Conservation (phyloP, 805 yeast species). For the Monosporozyma aerobia region DNA sequence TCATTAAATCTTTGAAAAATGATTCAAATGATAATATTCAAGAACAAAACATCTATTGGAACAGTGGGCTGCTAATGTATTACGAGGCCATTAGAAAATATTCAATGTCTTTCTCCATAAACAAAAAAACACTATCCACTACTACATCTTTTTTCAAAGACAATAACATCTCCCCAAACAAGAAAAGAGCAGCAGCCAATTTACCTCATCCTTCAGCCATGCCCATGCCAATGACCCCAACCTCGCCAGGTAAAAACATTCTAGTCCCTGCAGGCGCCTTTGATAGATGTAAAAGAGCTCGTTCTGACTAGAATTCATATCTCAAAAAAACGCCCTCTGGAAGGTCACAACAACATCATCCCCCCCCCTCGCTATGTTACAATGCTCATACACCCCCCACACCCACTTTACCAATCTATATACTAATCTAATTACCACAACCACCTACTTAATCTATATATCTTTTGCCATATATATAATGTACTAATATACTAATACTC, state of each 20-base stretch:
- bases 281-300: constrained; percentile 8
- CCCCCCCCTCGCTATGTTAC: neutral
- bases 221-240: neutral
- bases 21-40: constrained; percentile 4
- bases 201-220: neutral
- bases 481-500: neutral
- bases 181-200: neutral
- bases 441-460: neutral
- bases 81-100: constrained; percentile 16
- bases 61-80: constrained; percentile 17
- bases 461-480: neutral
- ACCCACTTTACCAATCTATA: neutral
- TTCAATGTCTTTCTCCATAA: constrained; percentile 11
- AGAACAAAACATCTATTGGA: constrained; percentile 19
- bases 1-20: constrained; percentile 20
- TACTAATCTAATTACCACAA: neutral
- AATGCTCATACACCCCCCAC: neutral
- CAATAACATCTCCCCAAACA: neutral
- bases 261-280: neutral
- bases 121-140: neutral
- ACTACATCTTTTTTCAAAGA: neutral
- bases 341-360: neutral
- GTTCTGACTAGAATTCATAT: constrained; percentile 8
- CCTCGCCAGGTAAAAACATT: neutral
- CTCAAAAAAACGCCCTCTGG: neutral